phyloP scores from a whole-genome alignment of 2,329 filamentous ascomycete species.

The Venturia aucupariae region DNA sequence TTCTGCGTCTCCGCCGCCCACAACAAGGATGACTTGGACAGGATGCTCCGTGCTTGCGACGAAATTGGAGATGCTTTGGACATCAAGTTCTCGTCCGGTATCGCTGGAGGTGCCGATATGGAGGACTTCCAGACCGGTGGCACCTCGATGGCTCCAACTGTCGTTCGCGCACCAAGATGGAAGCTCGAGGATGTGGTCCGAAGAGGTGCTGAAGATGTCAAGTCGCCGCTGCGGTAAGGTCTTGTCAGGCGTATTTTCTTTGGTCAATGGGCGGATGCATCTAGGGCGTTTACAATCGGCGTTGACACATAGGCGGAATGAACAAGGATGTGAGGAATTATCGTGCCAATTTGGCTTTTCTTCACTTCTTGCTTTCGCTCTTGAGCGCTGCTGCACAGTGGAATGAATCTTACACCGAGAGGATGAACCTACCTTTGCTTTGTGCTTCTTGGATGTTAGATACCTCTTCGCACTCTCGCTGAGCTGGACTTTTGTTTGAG shows the following conservation, averaged over 20 bases:
- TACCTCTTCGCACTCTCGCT: slow-evolving; percentile 9
- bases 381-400: not conserved
- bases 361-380: not conserved
- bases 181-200: slow-evolving; percentile 64
- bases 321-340: not conserved
- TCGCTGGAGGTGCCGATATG: slow-evolving; percentile 77
- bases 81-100: slow-evolving; percentile 92
- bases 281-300: not conserved
- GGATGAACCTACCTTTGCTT: not conserved
- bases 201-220: slow-evolving; percentile 65
- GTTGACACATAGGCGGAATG: not conserved
- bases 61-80: slow-evolving; percentile 87
- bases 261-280: not conserved
- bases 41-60: slow-evolving; percentile 79
- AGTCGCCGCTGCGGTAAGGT: slow-evolving; percentile 45
- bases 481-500: not conserved
- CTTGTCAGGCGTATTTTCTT: not conserved
- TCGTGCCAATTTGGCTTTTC: not conserved
- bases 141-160: slow-evolving; percentile 39
- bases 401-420: not conserved
- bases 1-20: slow-evolving; percentile 95
- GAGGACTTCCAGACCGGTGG: slow-evolving; percentile 29
- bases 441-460: not conserved
- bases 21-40: slow-evolving; percentile 96
- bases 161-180: slow-evolving; percentile 60